These are phyloP conservation scores for Blastocystis hominis DNA, from an alignment of 352 stramenopile species.

Conservation along the genomic window DNA sequence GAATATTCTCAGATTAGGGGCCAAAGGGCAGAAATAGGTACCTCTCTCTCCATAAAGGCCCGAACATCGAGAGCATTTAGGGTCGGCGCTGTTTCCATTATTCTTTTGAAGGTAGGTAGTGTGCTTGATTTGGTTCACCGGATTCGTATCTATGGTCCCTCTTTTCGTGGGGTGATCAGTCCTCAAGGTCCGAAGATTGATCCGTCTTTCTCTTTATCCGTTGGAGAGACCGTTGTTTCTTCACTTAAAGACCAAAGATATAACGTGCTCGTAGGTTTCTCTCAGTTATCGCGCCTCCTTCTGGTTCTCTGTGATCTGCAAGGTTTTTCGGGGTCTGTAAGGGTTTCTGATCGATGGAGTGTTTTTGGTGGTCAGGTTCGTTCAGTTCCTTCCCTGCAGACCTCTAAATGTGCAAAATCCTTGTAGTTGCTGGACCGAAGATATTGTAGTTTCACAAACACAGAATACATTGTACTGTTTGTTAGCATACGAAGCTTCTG, in stretches of 20 bases:
- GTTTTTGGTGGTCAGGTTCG: too few species aligned
- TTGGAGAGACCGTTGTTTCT: neutral
- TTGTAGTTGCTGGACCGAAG: too few species aligned
- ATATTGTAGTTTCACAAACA: neutral
- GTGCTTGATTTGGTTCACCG: neutral
- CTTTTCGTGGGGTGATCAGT: neutral
- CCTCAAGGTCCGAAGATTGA: slow-evolving; percentile 27
- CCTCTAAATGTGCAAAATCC: too few species aligned
- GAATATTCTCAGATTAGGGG: too few species aligned
- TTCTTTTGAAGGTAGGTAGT: neutral
- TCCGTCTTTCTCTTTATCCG: neutral
- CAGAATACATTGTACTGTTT: slow-evolving; percentile 52
- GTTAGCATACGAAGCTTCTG: slow-evolving; percentile 50
- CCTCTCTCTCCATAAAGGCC: too few species aligned
- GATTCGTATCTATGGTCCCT: slow-evolving; percentile 32
- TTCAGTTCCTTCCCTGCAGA: too few species aligned
- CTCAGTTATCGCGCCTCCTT: too few species aligned
- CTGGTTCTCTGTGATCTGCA: too few species aligned
- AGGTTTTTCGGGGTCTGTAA: too few species aligned
- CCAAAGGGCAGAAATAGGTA: too few species aligned
- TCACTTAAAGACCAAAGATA: neutral
- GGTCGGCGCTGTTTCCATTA: neutral
- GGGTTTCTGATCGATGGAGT: too few species aligned
- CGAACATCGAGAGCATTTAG: neutral
- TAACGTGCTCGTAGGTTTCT: neutral